Base-by-base conservation (phyloP, 164 flowering plant genomes). In the Echeveria elegans region DNA sequence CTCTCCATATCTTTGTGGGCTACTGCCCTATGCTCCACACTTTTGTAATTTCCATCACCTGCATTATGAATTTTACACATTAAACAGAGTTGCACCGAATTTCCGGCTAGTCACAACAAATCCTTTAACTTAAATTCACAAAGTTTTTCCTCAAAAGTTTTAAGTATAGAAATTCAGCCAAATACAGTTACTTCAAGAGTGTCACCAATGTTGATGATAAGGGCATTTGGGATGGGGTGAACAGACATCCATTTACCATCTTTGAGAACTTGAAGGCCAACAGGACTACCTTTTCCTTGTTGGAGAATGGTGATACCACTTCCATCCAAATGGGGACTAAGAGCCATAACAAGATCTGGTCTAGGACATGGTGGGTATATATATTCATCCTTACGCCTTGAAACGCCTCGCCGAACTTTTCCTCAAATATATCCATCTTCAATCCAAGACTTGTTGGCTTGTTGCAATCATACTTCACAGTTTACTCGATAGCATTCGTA, bases 271-370 rank as follows among this genome's bases (percentile, higher is more conserved):
- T 93, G 96, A 15, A 93, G 92, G 64, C 98, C 97, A 5, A 79
- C 86, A 4, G 88, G 71, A 72, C 77, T 79, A 6, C 81, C 82
- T 41, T 71, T 76, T 28, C 84, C 83, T 68, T 93, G 93, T 62
- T 90, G 96, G 77, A 90, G 68, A 40, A 93, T 87, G 29, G 98
- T 93, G 0, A 89, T 80, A 12, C 90, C 98, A 76, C 96, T 90
- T 38, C 97, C 98, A 79, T 93, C 98, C 0, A 96, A 93, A 74
- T 90, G 97, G 14, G 97, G 90, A 66, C 97, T 90, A n/a, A 93
- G 74, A 6, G 97, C 96, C 74, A 93, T 70, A 6, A 90, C 96
- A 23, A 87, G 86, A 68, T 93, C 97, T 6, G 98, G 96, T 50
- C 94, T 84, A 5, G 92, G 73, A 71, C 98, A 93, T 62, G 96